A percentile compares a stretch with the other conserved stretches of the same genome.
Evolutionary conservation across 75 land plant species (phyloP).

Genomic region (Pinus albicaulis): DNA sequence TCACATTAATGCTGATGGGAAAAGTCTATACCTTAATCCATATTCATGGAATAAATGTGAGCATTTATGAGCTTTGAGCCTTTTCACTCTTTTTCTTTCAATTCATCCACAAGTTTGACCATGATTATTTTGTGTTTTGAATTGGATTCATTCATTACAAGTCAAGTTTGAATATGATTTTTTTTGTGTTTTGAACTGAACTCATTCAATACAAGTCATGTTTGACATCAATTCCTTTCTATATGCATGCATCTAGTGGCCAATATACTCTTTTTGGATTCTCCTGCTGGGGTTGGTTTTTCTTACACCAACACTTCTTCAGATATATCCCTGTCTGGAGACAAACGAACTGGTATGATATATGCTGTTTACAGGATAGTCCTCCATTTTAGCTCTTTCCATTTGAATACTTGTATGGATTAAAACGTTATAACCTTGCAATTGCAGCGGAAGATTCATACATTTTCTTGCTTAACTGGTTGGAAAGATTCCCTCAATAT

Average conservation of each 20-base stretch:
- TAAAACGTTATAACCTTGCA: constrained; percentile 31
- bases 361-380: neutral
- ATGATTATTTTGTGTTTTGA: neutral
- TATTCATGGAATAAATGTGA: constrained; percentile 34
- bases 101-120: too few species aligned
- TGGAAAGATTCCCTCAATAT: constrained; percentile 82
- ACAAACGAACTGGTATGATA: constrained; percentile 20
- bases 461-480: constrained; percentile 64
- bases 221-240: constrained; percentile 33
- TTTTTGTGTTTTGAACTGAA: neutral
- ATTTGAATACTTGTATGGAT: neutral
- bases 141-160: neutral
- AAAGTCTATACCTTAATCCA: constrained; percentile 48
- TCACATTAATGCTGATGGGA: constrained; percentile 61
- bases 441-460: constrained; percentile 73
- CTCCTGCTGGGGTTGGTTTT: constrained; percentile 28
- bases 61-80: neutral
- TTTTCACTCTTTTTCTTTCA: too few species aligned
- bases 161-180: too few species aligned
- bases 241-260: constrained; percentile 19
- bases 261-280: constrained; percentile 31
- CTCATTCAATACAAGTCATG: neutral
- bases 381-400: neutral
- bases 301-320: constrained; percentile 27
- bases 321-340: constrained; percentile 17